Base-by-base conservation (phyloP, 139 green algal genomes). In the Closterium sp. region DNA sequence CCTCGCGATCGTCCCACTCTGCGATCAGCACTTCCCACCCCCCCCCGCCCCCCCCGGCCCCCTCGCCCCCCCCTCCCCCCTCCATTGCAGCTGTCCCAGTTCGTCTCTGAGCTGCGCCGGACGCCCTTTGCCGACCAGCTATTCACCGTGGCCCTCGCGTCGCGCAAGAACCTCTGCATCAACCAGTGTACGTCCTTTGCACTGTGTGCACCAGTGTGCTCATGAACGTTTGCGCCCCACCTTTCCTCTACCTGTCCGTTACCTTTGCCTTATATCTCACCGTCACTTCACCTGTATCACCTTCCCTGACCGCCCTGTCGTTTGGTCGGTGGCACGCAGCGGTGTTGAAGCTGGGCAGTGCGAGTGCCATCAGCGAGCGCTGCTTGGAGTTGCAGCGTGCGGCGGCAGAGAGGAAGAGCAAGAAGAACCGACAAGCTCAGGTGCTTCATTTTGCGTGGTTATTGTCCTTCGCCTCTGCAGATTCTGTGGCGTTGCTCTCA, bases 331-430 rank as follows among this genome's bases (percentile, higher is more conserved):
- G n/a, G n/a, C n/a, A n/a, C 83, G 4, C 91, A 93, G 91, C 91
- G 43, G 90, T 93, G 25, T 3, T 33, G 23, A 38, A 55, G 87
- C 76, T 88, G n/a, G 87, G 87, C 36, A 89, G 9, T 33, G 87
- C 91, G 9, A 84, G 94, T 16, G 92, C 94, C 90, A 98, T 99
- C 87, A 98, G 97, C 89, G 97, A 99, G 92, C 93, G 94, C 3
- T 99, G 98, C 94, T 90, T 98, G 81, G 97, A 99, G 36, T 94
- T 99, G 84, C 96, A 98, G 43, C 43, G 43, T 16, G 12, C 23
- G 43, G 43, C 43, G 23, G 43, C 43, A 16, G 43, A 69, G 43
- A 69, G 43, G 43, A 69, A 69, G 43, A 69, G 43, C 43, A 69
- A 69, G 43, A n/a, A n/a, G n/a, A n/a, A n/a, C n/a, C n/a, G n/a